Conservation (phyloP, 1,284 basidiomycete species). For the Trametes versicolor region DNA sequence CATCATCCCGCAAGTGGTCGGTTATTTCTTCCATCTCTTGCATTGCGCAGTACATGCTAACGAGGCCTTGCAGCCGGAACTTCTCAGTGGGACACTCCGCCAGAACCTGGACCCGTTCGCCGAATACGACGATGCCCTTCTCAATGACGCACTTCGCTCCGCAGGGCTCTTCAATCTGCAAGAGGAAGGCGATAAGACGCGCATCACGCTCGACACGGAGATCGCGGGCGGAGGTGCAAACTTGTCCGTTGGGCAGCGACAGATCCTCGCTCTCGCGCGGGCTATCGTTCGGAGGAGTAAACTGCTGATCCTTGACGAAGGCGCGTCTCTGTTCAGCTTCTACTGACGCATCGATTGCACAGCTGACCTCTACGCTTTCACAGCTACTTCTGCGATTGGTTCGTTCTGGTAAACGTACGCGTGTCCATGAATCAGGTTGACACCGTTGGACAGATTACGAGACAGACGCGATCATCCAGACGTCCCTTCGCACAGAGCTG, state of each 20-base stretch:
- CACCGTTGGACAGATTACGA: conserved; percentile 52
- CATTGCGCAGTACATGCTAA: neutral
- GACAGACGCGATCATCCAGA: conserved; percentile 66
- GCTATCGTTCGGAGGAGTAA: conserved; percentile 69
- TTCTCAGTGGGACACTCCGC: conserved; percentile 67
- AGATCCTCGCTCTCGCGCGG: conserved; percentile 67
- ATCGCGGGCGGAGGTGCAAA: conserved; percentile 72
- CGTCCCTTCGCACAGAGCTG: conserved; percentile 62
- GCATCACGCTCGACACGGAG: conserved; percentile 59
- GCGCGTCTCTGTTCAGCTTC: conserved; percentile 38
- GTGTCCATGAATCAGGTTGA: neutral
- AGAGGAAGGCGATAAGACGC: conserved; percentile 56
- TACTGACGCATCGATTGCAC: neutral
- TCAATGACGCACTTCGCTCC: conserved; percentile 57
- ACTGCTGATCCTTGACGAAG: conserved; percentile 70
- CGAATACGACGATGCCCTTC: conserved; percentile 73
- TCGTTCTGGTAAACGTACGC: neutral
- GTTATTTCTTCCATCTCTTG: conserved; percentile 17
- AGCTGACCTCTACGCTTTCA: neutral
- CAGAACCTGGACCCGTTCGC: conserved; percentile 79
- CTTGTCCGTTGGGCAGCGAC: conserved; percentile 63
- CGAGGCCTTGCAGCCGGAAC: conserved; percentile 63
- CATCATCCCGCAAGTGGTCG: conserved; percentile 55
- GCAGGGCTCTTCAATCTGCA: conserved; percentile 65
- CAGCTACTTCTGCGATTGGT: conserved; percentile 53